phyloP scores from a whole-genome alignment of 116 monocot genomes.

The Iris pallida region DNA sequence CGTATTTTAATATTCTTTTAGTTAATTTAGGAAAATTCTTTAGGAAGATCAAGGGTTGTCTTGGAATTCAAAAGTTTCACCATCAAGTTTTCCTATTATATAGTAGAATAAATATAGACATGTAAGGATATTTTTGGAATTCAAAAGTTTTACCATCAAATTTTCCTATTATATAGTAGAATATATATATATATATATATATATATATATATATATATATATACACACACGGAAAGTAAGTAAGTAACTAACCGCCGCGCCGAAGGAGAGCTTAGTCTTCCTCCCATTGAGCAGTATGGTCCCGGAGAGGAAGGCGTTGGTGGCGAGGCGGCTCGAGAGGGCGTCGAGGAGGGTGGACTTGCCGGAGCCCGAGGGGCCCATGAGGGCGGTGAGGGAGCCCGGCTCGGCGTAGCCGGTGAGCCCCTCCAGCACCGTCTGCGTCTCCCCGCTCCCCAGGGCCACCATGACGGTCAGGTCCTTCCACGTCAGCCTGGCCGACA shows the following conservation, averaged over 20 bases:
- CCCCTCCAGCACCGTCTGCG: slow-evolving; percentile 53
- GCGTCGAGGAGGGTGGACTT: slow-evolving; percentile 85
- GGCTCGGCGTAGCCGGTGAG: slow-evolving; percentile 84
- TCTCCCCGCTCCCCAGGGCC: slow-evolving; percentile 25
- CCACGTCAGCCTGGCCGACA: slow-evolving; percentile 73
- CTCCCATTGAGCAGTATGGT: slow-evolving; percentile 65
- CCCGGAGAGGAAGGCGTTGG: slow-evolving; percentile 75
- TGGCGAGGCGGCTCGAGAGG: slow-evolving; percentile 60
- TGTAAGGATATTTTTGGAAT: too few species aligned
- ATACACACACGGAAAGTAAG: too few species aligned
- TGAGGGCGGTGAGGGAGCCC: slow-evolving; percentile 66
- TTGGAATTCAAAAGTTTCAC: too few species aligned
- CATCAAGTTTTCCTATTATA: too few species aligned
- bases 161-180: too few species aligned
- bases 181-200: too few species aligned
- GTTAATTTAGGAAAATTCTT: too few species aligned
- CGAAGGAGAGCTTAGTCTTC: slow-evolving; percentile 78
- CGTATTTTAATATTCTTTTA: too few species aligned
- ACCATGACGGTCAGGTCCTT: slow-evolving; percentile 82
- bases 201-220: too few species aligned
- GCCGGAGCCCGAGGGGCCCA: slow-evolving; percentile 93
- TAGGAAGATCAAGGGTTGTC: too few species aligned
- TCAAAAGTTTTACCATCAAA: too few species aligned
- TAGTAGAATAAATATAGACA: too few species aligned
- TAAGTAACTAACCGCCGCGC: slow-evolving; percentile 50